Base-by-base conservation (phyloP, 2,329 filamentous ascomycete genomes). In the Claviceps monticola region DNA sequence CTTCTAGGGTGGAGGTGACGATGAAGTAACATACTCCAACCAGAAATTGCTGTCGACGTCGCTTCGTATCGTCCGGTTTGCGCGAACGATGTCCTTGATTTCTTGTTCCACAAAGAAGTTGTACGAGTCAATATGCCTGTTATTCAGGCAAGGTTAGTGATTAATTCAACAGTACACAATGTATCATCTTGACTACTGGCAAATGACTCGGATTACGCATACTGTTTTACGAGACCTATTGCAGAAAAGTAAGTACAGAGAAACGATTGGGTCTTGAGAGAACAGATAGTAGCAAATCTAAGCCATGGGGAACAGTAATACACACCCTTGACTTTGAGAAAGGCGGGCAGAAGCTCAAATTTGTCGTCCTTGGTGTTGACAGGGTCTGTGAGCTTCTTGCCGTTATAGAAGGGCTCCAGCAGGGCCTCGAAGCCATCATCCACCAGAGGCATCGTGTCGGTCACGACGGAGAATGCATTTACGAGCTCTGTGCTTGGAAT, bases 41-140 rank as follows among this genome's bases (percentile, higher is more conserved):
- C 86, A 95, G 66, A 97, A 97, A 58, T 85, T 86, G 57, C 86
- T 86, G 63, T 97, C 89, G 46, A 93, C 86, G 73, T 97, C 91
- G 68, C 90, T 95, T 58, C 86, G 82, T 56, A 98, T 86, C 42
- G 82, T 84, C 48, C 85, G 83, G 66, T 96, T 97, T 49, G 91
- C 87, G 64, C 88, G 83, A 58, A 98, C 85, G 60, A 98, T 98
- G 61, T 96, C 90, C 71, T 95, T 95, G 66, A 98, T 83, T 65
- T 97, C 90, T 52, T 94, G 86, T 60, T 98, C 88, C 58, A 96
- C 86, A 61, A 98, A 97, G 71, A 93, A 95, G 71, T 98, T 96
- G 76, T 94, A 98, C 23, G 93, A 97, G 72, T 98, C 94, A 64
- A 95, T 91, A 67, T 96, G 90, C 61, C 75, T 76, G 17, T 44